Evolutionary conservation across 257 asterid species (phyloP).

Genomic region (Perilla frutescens): DNA sequence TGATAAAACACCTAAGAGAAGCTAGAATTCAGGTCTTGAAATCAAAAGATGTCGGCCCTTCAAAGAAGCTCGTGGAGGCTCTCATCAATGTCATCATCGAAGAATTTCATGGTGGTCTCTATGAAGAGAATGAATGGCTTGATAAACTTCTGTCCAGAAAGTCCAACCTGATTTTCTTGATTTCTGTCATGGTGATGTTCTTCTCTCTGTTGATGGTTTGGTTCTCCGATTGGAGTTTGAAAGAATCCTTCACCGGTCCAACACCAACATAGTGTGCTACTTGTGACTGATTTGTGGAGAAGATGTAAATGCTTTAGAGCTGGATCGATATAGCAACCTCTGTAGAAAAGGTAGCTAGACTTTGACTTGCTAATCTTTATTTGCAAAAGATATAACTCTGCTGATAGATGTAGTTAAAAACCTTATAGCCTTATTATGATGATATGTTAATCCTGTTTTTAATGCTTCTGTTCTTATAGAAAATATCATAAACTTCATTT

Average conservation of each 20-base stretch:
- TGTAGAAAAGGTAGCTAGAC: background rate
- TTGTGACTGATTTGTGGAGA: slow-evolving; percentile 3
- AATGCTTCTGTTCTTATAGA: background rate
- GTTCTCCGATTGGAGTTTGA: slow-evolving; percentile 32
- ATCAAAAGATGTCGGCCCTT: slow-evolving; percentile 48
- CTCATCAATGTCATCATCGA: slow-evolving; percentile 44
- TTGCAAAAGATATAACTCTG: background rate
- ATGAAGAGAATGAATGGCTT: slow-evolving; percentile 50
- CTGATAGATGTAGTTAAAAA: slow-evolving; percentile 7
- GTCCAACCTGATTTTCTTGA: slow-evolving; percentile 41
- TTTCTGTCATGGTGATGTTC: slow-evolving; percentile 47
- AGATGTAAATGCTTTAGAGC: background rate
- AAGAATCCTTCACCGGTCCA: slow-evolving; percentile 32
- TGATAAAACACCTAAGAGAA: slow-evolving; percentile 53
- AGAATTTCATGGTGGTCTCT: slow-evolving; percentile 48
- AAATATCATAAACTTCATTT: background rate
- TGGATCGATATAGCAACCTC: background rate
- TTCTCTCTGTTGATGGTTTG: slow-evolving; percentile 37
- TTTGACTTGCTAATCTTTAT: slow-evolving; percentile 26
- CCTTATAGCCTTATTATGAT: background rate
- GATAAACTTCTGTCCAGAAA: slow-evolving; percentile 41
- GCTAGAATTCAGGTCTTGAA: slow-evolving; percentile 53
- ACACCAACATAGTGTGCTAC: slow-evolving; percentile 56
- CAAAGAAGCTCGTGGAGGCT: slow-evolving; percentile 63
- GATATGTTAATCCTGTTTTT: slow-evolving; percentile 21